phyloP scores from a whole-genome alignment of 441 rosid genomes.

The Syzygium malaccense region DNA sequence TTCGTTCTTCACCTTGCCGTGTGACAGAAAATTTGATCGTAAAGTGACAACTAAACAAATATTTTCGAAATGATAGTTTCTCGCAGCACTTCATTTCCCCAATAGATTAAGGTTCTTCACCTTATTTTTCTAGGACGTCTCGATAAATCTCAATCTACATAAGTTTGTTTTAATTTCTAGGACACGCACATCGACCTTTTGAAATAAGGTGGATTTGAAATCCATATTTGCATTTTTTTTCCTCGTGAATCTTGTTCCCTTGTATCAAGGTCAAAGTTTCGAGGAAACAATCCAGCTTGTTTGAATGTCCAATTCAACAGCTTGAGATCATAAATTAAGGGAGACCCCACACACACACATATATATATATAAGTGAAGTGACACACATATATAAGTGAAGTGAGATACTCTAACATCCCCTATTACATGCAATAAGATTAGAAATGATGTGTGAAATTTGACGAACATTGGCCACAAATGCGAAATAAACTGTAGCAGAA shows the following conservation, averaged over 20 bases:
- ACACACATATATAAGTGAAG: background rate
- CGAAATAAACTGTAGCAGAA: accelerated
- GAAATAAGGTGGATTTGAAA: background rate
- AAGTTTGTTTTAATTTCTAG: background rate
- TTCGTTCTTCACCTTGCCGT: accelerated
- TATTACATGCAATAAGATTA: background rate
- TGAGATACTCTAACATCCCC: background rate
- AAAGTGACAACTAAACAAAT: background rate
- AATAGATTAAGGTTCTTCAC: background rate
- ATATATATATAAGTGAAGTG: background rate
- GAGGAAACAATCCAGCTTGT: background rate
- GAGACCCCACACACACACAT: background rate
- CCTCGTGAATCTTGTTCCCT: background rate
- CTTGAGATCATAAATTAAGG: background rate
- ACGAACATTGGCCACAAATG: accelerated
- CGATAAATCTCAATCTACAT: background rate
- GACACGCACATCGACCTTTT: background rate
- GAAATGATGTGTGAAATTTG: accelerated
- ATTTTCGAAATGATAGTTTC: background rate
- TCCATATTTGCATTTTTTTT: background rate
- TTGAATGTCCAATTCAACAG: background rate
- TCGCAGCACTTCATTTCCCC: background rate
- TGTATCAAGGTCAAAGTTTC: background rate
- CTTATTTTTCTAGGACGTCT: background rate
- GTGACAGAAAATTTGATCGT: background rate